Conservation (phyloP, 345 rosid genomes). For the Barbarea vulgaris region DNA sequence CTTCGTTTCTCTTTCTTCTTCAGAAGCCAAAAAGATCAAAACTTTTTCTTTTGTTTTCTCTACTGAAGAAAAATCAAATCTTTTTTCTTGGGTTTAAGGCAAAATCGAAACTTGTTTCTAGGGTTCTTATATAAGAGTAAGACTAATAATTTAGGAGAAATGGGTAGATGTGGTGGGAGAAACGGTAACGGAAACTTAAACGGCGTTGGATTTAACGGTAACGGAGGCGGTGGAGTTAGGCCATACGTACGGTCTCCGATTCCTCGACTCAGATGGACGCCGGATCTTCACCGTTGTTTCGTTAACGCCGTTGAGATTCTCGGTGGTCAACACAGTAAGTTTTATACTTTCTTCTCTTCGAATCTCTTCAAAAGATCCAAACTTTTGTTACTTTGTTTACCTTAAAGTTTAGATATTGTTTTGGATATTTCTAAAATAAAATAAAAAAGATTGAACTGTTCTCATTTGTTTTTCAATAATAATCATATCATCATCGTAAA, state of each 20-base stretch:
- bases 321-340: conserved; percentile 86
- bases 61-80: neutral
- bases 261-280: conserved; percentile 95
- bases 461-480: neutral
- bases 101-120: neutral
- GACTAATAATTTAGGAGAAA: conserved; percentile 25
- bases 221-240: conserved; percentile 67
- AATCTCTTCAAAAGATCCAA: neutral
- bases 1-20: conserved; percentile 2
- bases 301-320: conserved; percentile 86
- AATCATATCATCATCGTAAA: neutral
- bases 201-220: conserved; percentile 26
- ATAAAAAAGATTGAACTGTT: neutral
- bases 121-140: conserved; percentile 13
- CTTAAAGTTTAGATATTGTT: neutral
- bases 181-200: conserved; percentile 29
- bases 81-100: neutral
- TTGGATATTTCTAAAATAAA: neutral
- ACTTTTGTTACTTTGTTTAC: neutral
- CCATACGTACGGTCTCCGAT: conserved; percentile 88
- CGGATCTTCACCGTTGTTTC: conserved; percentile 92
- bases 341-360: neutral
- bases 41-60: neutral
- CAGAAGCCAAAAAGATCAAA: neutral
- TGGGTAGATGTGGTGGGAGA: conserved; percentile 75